phyloP scores from a whole-genome alignment of 2,329 filamentous ascomycete species.

The Sporothrix phasma region DNA sequence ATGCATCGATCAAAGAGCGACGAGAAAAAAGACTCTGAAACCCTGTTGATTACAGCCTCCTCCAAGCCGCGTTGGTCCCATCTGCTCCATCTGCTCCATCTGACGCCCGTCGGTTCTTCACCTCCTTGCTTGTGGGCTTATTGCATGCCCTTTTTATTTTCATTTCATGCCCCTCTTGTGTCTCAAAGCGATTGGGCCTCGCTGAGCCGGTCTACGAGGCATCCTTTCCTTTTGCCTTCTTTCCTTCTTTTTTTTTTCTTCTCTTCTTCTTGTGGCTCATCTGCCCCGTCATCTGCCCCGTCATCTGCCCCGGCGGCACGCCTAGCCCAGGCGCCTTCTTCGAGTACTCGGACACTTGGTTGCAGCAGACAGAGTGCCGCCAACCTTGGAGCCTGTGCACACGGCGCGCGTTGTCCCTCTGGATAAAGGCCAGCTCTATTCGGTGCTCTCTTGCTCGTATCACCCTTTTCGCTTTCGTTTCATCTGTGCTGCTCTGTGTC shows the following conservation, averaged over 20 bases:
- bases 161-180: neutral
- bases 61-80: neutral
- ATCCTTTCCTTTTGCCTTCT: neutral
- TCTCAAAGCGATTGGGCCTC: neutral
- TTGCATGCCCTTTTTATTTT: neutral
- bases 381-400: neutral
- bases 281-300: no score
- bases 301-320: no score
- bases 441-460: neutral
- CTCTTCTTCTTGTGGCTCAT: neutral
- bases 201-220: no score
- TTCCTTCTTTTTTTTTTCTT: neutral
- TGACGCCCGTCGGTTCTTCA: neutral
- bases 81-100: neutral
- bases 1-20: neutral
- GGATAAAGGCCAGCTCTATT: neutral
- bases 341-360: neutral
- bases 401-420: conserved; percentile 4
- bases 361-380: neutral
- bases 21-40: neutral
- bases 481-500: no score
- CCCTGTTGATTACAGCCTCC: neutral
- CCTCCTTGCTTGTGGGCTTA: neutral
- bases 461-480: no score
- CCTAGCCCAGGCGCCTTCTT: conserved; percentile 3